phyloP scores from a whole-genome alignment of 108 stramenopile species.

The Cyclotella distinguenda region DNA sequence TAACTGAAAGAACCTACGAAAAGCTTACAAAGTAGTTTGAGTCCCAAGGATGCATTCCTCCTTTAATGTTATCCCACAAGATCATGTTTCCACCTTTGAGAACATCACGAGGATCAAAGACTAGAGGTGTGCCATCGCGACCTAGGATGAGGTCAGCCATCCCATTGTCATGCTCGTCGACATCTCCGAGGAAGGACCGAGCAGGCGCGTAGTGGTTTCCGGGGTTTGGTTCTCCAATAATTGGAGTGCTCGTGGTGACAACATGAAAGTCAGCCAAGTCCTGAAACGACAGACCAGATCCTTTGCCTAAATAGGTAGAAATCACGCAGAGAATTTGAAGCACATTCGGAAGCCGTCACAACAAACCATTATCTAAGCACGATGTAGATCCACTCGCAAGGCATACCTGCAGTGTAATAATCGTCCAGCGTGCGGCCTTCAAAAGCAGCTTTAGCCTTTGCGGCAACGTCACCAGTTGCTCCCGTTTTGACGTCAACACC shows the following conservation, averaged over 20 bases:
- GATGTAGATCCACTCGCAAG: too few relatives aligned
- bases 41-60: slow-evolving; percentile 60
- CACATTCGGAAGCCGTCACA: too few relatives aligned
- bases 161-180: slow-evolving; percentile 37
- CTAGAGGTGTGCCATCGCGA: slow-evolving; percentile 50
- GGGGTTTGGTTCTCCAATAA: slow-evolving; percentile 40
- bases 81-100: slow-evolving; percentile 61
- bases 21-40: slow-evolving; percentile 36
- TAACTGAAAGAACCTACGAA: not conserved
- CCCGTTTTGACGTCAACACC: slow-evolving; percentile 51
- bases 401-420: slow-evolving; percentile 61
- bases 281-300: slow-evolving; percentile 51
- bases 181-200: slow-evolving; percentile 42
- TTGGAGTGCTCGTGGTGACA: slow-evolving; percentile 40
- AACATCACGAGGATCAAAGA: slow-evolving; percentile 45
- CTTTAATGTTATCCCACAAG: slow-evolving; percentile 55
- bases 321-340: too few relatives aligned
- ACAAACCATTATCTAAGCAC: too few relatives aligned
- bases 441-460: slow-evolving; percentile 43
- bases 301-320: slow-evolving; percentile 44
- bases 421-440: slow-evolving; percentile 45
- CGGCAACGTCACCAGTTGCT: slow-evolving; percentile 24
- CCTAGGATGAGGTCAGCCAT: slow-evolving; percentile 48
- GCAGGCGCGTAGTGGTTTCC: slow-evolving; percentile 62
- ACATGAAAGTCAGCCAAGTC: slow-evolving; percentile 33